These are phyloP conservation scores for Pseudozyma sp. DNA, from an alignment of 1,284 basidiomycete species.

Conservation along the genomic window DNA sequence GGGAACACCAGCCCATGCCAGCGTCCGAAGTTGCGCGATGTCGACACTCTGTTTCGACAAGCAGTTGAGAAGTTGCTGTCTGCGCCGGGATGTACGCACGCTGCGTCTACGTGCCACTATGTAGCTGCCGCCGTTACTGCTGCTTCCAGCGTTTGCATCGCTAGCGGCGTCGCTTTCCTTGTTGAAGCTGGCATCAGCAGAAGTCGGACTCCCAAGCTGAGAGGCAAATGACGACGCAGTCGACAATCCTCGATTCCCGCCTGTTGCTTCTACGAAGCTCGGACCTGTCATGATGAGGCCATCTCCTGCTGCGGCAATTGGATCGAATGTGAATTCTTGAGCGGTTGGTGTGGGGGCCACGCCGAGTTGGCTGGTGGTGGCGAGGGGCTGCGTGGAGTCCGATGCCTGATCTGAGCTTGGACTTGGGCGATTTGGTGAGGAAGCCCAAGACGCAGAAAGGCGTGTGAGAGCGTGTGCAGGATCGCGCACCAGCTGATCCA, in stretches of 20 bases:
- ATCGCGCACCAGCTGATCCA: conserved; percentile 40
- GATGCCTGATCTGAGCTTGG: conserved; percentile 10
- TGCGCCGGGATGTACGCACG: conserved; percentile 46
- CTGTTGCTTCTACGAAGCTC: conserved; percentile 38
- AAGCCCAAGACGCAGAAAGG: conserved; percentile 37
- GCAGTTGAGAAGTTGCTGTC: conserved; percentile 56
- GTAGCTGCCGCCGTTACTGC: not conserved
- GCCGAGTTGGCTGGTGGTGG: conserved; percentile 29
- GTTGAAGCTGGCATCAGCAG: conserved; percentile 12
- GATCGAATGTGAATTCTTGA: conserved; percentile 52
- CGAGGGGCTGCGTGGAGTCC: conserved; percentile 7
- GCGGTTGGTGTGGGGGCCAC: conserved; percentile 36
- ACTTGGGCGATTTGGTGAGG: conserved; percentile 9
- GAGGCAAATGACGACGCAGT: conserved; percentile 23
- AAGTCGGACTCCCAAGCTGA: conserved; percentile 2
- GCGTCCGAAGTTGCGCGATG: conserved; percentile 80
- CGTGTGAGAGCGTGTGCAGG: conserved; percentile 41
- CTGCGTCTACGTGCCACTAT: conserved; percentile 39
- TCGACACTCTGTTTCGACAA: conserved; percentile 56
- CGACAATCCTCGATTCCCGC: conserved; percentile 3
- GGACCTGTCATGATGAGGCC: conserved; percentile 57
- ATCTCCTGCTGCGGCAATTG: conserved; percentile 60
- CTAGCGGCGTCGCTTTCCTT: not conserved
- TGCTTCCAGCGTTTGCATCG: not conserved
- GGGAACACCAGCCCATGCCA: conserved; percentile 97